These are phyloP conservation scores for Amanita pallidorosea DNA, from an alignment of 768 basidiomycete genomes.

Conservation along the genomic window DNA sequence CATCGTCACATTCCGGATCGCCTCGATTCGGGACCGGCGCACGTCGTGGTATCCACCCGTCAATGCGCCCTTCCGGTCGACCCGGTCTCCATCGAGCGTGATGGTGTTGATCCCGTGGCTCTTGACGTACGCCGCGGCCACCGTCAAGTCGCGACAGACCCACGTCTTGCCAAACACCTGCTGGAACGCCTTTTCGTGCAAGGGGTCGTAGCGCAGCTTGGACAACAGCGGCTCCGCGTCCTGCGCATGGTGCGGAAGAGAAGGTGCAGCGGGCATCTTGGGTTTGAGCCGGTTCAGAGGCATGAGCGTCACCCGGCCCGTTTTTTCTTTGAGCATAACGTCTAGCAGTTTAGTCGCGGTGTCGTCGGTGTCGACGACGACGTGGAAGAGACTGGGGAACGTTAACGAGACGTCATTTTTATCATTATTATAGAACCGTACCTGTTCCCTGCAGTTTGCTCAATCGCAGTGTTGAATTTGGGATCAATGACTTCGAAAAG, in stretches of 20 bases:
- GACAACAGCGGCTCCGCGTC: slow-evolving; percentile 75
- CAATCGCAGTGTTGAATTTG: slow-evolving; percentile 86
- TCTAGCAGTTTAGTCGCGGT: slow-evolving; percentile 90
- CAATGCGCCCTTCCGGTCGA: slow-evolving; percentile 90
- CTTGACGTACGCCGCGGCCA: slow-evolving; percentile 90
- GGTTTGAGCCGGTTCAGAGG: slow-evolving; percentile 91
- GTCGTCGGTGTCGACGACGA: slow-evolving; percentile 94
- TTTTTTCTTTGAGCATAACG: slow-evolving; percentile 87
- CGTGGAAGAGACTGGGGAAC: slow-evolving; percentile 69
- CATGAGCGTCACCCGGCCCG: slow-evolving; percentile 96
- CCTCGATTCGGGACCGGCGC: slow-evolving; percentile 82
- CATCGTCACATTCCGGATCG: slow-evolving; percentile 60
- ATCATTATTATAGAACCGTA: slow-evolving; percentile 25
- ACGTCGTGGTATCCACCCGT: slow-evolving; percentile 96
- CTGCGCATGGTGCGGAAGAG: slow-evolving; percentile 50
- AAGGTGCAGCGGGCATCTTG: slow-evolving; percentile 32
- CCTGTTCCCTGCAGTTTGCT: slow-evolving; percentile 95
- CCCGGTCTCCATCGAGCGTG: slow-evolving; percentile 95
- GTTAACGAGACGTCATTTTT: neutral
- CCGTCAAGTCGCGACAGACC: slow-evolving; percentile 85
- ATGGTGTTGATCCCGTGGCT: slow-evolving; percentile 94
- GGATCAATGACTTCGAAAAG: slow-evolving; percentile 84
- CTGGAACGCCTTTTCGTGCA: slow-evolving; percentile 76
- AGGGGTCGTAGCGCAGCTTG: slow-evolving; percentile 68
- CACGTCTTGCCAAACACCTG: slow-evolving; percentile 98